Evolutionary conservation across 352 stramenopile genomes (phyloP).

Genomic region (Pythium pectinolyticum): DNA sequence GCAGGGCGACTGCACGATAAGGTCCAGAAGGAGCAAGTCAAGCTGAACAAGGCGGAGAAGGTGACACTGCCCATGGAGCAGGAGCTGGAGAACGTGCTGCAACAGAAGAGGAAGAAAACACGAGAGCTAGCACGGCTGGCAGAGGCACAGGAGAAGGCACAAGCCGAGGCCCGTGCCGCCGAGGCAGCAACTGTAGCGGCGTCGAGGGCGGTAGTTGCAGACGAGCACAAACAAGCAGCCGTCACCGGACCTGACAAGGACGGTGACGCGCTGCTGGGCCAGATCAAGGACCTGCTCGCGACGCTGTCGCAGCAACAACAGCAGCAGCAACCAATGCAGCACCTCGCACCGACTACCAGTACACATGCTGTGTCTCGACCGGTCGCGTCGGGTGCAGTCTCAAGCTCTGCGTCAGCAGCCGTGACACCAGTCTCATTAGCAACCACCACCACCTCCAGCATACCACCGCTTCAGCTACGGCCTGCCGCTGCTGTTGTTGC

Average conservation of each 20-base stretch:
- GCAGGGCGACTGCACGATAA: conserved; percentile 12
- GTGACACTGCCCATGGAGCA: background rate
- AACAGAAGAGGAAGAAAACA: conserved; percentile 24
- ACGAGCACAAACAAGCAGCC: background rate
- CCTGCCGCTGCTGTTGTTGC: background rate
- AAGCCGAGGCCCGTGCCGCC: too few relatives aligned
- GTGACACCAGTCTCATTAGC: background rate
- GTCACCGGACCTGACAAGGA: background rate
- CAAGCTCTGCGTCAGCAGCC: background rate
- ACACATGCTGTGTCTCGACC: background rate
- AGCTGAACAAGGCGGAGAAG: conserved; percentile 4
- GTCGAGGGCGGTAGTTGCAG: background rate
- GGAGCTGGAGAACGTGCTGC: conserved; percentile 4
- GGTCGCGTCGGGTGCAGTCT: background rate
- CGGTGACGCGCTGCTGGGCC: conserved; percentile 34
- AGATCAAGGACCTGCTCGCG: conserved; percentile 58
- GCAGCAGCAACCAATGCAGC: background rate
- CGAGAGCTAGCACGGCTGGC: background rate
- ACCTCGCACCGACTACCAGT: background rate
- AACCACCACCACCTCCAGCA: background rate
- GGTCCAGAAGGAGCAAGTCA: conserved; percentile 3
- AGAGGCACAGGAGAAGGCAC: background rate
- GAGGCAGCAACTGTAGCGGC: background rate
- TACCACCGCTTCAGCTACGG: background rate
- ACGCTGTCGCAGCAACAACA: conserved; percentile 29